A percentile compares a stretch with the other conserved stretches of the same genome.
phyloP scores from a whole-genome alignment of 805 yeast species.

The Priceomyces castillae region DNA sequence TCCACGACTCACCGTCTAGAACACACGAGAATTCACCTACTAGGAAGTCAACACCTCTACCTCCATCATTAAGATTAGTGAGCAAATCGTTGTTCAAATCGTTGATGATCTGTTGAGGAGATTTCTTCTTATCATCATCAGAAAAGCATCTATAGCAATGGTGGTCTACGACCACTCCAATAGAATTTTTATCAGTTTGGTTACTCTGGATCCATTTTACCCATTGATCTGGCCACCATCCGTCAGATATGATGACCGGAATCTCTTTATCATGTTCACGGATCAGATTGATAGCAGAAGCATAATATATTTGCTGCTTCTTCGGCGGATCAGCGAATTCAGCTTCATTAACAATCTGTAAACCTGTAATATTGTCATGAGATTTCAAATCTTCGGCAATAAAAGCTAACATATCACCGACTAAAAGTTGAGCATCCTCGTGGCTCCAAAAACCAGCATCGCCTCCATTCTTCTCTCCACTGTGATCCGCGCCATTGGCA shows the following conservation, averaged over 20 bases:
- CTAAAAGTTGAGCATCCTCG: constrained; percentile 38
- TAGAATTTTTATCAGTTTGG: constrained; percentile 28
- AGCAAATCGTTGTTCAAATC: constrained; percentile 53
- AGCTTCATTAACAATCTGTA: constrained; percentile 86
- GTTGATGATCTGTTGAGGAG: constrained; percentile 59
- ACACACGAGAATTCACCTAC: constrained; percentile 94
- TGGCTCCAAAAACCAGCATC: constrained; percentile 65
- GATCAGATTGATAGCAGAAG: constrained; percentile 59
- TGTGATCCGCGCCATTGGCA: constrained; percentile 82
- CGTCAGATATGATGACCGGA: constrained; percentile 84
- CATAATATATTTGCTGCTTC: constrained; percentile 59
- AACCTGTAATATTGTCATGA: constrained; percentile 70
- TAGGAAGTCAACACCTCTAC: constrained; percentile 59
- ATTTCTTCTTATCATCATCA: constrained; percentile 63
- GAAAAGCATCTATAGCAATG: constrained; percentile 87
- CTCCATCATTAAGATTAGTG: constrained; percentile 45
- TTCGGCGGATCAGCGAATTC: constrained; percentile 55
- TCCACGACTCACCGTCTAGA: constrained; percentile 75
- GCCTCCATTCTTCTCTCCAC: constrained; percentile 59
- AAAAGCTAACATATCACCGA: constrained; percentile 52
- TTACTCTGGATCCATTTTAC: constrained; percentile 58
- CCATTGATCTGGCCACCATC: constrained; percentile 90
- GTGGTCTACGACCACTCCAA: constrained; percentile 75
- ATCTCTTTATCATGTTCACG: constrained; percentile 51
- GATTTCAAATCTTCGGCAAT: constrained; percentile 57